Conservation (phyloP, 1,284 basidiomycete genomes). For the Sanghuangporus baumii region DNA sequence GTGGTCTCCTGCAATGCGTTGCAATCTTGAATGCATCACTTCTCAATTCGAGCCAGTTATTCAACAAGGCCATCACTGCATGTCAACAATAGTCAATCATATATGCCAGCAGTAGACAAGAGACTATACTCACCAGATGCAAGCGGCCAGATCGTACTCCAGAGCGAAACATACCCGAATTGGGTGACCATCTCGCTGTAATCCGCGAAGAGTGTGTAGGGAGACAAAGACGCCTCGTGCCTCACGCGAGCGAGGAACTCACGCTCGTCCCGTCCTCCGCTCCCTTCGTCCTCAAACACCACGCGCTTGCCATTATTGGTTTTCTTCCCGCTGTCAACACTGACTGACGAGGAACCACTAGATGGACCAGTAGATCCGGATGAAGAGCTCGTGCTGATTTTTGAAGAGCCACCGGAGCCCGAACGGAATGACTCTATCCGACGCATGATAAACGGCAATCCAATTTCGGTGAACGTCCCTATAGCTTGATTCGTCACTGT, state of each 20-base stretch:
- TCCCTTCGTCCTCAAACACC: slow-evolving; percentile 59
- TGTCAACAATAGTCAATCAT: background rate
- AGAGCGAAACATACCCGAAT: slow-evolving; percentile 89
- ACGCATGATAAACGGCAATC: slow-evolving; percentile 76
- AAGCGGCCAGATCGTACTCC: slow-evolving; percentile 94
- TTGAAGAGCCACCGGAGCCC: slow-evolving; percentile 23
- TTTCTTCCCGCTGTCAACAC: slow-evolving; percentile 23
- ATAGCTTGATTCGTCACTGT: slow-evolving; percentile 90
- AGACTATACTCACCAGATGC: slow-evolving; percentile 57
- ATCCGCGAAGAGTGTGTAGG: slow-evolving; percentile 78
- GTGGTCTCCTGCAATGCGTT: slow-evolving; percentile 77
- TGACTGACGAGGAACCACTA: background rate
- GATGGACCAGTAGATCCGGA: background rate
- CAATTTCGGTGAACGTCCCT: slow-evolving; percentile 80
- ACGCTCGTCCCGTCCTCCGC: slow-evolving; percentile 57
- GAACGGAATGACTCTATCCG: slow-evolving; percentile 48
- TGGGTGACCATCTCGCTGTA: slow-evolving; percentile 96
- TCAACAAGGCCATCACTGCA: slow-evolving; percentile 66
- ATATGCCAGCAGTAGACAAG: slow-evolving; percentile 13
- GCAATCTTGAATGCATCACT: slow-evolving; percentile 96
- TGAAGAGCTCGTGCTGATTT: slow-evolving; percentile 16
- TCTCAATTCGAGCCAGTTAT: slow-evolving; percentile 90
- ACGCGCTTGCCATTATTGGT: slow-evolving; percentile 53
- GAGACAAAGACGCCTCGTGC: slow-evolving; percentile 73
- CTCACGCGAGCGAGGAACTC: slow-evolving; percentile 75